These are phyloP conservation scores for Acephala macrosclerotiorum DNA, from an alignment of 2,329 filamentous ascomycete species.

Conservation along the genomic window DNA sequence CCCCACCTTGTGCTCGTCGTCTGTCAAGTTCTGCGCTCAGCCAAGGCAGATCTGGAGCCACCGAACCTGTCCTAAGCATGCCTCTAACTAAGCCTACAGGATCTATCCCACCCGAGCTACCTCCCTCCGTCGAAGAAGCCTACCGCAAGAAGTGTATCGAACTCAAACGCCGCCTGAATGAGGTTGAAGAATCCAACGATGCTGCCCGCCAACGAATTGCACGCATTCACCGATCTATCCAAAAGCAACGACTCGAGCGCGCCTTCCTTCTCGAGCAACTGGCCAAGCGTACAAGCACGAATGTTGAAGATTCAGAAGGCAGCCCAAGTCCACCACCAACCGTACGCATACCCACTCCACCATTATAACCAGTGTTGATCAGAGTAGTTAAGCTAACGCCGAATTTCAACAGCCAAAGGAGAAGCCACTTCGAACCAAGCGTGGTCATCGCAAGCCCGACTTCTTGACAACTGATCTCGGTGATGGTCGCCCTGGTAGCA, in stretches of 20 bases:
- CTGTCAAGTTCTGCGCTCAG: too few species aligned
- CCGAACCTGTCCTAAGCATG: too few species aligned
- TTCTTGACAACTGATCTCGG: conserved; percentile 44
- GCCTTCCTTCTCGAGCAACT: conserved; percentile 79
- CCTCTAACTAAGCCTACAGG: conserved; percentile 38
- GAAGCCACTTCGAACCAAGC: conserved; percentile 78
- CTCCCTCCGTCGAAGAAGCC: conserved; percentile 92
- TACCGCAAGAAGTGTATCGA: conserved; percentile 98
- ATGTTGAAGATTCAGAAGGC: conserved; percentile 80
- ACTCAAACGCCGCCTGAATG: conserved; percentile 87
- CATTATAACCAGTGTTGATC: conserved; percentile 31
- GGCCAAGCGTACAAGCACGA: conserved; percentile 75
- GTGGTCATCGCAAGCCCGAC: conserved; percentile 71
- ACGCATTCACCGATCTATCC: conserved; percentile 83
- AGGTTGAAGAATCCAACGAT: conserved; percentile 93
- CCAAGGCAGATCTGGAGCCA: too few species aligned
- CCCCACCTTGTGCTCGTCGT: too few species aligned
- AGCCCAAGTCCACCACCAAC: conserved; percentile 83
- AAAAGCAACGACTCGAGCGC: conserved; percentile 89
- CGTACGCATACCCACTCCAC: conserved; percentile 54
- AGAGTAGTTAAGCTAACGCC: conserved; percentile 35
- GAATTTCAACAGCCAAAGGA: conserved; percentile 69
- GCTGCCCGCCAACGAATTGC: conserved; percentile 79
- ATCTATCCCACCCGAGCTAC: conserved; percentile 67
- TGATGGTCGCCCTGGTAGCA: conserved; percentile 49